These are phyloP conservation scores for Diaporthe vexans DNA, from an alignment of 2,329 filamentous ascomycete species.

Conservation along the genomic window DNA sequence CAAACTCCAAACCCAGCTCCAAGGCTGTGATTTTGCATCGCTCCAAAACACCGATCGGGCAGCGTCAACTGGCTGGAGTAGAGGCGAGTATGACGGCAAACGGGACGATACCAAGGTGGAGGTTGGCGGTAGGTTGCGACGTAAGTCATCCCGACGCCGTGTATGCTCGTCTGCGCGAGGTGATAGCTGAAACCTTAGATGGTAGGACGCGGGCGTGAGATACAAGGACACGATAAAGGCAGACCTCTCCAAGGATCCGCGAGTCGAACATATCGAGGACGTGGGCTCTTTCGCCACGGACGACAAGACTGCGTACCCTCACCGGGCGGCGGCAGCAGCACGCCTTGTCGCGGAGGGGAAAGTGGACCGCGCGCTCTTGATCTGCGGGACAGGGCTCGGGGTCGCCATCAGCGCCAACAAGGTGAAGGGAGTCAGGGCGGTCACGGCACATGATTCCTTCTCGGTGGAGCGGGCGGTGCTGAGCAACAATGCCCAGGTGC, in stretches of 20 bases:
- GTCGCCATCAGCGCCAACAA: slow-evolving; percentile 94
- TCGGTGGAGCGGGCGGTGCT: slow-evolving; percentile 84
- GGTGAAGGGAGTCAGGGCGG: slow-evolving; percentile 85
- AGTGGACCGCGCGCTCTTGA: slow-evolving; percentile 83
- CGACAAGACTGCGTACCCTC: slow-evolving; percentile 87
- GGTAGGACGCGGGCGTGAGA: slow-evolving; percentile 77
- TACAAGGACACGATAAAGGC: slow-evolving; percentile 86
- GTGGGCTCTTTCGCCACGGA: slow-evolving; percentile 76
- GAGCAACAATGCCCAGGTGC: slow-evolving; percentile 88
- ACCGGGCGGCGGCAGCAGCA: slow-evolving; percentile 81
- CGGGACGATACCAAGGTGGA: slow-evolving; percentile 59
- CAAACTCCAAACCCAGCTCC: neutral
- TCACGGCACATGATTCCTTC: slow-evolving; percentile 90
- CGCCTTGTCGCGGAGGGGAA: slow-evolving; percentile 71
- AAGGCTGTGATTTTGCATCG: neutral
- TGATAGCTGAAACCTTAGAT: neutral
- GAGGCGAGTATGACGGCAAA: slow-evolving; percentile 30
- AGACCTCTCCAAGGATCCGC: slow-evolving; percentile 76
- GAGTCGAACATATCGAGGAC: slow-evolving; percentile 78
- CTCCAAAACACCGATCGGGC: neutral
- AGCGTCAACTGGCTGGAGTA: neutral
- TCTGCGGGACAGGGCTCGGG: slow-evolving; percentile 89
- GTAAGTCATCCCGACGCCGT: slow-evolving; percentile 53
- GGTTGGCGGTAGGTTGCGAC: slow-evolving; percentile 68
- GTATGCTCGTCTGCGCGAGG: neutral